Base-by-base conservation (phyloP, 352 stramenopile species). In the Phytophthora megakarya region DNA sequence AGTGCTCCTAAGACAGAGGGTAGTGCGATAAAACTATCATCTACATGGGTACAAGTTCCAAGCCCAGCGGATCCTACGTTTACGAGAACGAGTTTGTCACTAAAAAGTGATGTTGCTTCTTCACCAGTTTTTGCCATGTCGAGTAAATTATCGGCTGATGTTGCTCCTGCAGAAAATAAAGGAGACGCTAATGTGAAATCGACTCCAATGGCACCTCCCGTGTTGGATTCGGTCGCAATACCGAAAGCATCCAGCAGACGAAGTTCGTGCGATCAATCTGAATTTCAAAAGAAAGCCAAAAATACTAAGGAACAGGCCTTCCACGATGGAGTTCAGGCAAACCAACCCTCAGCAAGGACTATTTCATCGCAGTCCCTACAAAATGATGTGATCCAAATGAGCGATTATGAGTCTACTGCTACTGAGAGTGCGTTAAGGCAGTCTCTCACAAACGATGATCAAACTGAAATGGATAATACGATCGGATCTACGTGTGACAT, bases 211-310 rank as follows among this genome's bases (percentile, higher is more conserved):
- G 32, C 47, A 23, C n/a, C 23, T 33, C 11, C 47, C n/a, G 18
- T 44, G 38, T 28, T 52, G 3, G 54, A 67, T 44, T 35, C 28
- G 23, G 22, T 39, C 11, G 61, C 48, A 55, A 22, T 30, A 47
- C 37, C 53, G 13, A 74, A 74, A 40, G 7, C 32, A 6, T 56
- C 65, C 2, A 67, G 37, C 42, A 69, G 47, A 56, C 45, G 32
- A 16, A 50, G 3, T 11, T 53, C 47, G 21, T 53, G 25, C 0
- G 54, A 63, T 15, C 15, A 55, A 47, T 44, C 37, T 59, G 54
- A 13, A 22, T 47, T 49, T 1, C 55, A 52, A 37, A 70, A 66
- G 33, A 70, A 40, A 38, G 46, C 38, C 43, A 63, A 37, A 37
- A 45, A 15, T 28, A n/a, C 33, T 26, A 53, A 47, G 15, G 28